A percentile compares a stretch with the other conserved stretches of the same genome.
These are phyloP conservation scores for Crithidia sp. DNA, from an alignment of 208 protist species.

Conservation along the genomic window DNA sequence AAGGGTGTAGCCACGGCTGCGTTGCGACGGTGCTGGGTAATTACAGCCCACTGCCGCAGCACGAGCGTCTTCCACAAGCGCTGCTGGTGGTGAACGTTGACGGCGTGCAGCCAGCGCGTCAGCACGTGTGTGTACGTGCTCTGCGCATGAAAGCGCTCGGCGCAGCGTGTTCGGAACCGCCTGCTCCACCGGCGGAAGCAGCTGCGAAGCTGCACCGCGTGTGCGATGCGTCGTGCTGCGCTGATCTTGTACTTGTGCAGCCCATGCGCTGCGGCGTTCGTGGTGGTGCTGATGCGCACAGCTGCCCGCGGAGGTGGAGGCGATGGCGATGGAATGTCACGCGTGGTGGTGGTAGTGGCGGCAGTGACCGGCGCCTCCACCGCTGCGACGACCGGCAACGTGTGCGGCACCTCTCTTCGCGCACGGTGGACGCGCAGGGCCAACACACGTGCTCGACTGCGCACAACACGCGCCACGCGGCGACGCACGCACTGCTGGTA, in stretches of 20 bases:
- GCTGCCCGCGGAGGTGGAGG: conserved; percentile 5
- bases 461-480: conserved; percentile 10
- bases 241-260: conserved; percentile 27
- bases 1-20: conserved; percentile 9
- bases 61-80: conserved; percentile 8
- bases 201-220: conserved; percentile 9
- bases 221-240: conserved; percentile 6
- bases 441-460: conserved; percentile 15
- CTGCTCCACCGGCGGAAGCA: conserved; percentile 20
- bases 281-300: conserved; percentile 8
- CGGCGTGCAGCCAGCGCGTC: conserved; percentile 14
- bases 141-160: conserved; percentile 16
- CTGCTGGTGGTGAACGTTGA: conserved; percentile 9
- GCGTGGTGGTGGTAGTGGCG: background rate
- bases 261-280: background rate
- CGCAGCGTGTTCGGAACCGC: conserved; percentile 7
- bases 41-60: conserved; percentile 15
- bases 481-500: conserved; percentile 22
- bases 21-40: conserved; percentile 1
- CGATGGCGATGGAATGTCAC: background rate
- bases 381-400: background rate
- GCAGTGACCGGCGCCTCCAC: background rate
- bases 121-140: conserved; percentile 6
- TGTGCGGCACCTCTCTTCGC: conserved; percentile 1
- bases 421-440: conserved; percentile 19